These are phyloP conservation scores for Cotoneaster glaucophyllus DNA, from an alignment of 306 rosid species.

Conservation along the genomic window DNA sequence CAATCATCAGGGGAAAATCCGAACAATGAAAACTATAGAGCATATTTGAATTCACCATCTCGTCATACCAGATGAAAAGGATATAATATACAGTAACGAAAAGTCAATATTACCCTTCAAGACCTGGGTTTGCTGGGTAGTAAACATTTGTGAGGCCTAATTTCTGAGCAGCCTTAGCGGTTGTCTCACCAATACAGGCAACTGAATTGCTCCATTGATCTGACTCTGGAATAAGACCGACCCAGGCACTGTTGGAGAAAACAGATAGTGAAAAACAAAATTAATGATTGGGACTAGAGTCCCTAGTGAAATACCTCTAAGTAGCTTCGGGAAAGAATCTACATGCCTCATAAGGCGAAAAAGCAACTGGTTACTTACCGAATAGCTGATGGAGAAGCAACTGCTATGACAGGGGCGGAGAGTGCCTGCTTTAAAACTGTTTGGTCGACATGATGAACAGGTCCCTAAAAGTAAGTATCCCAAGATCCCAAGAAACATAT, in stretches of 20 bases:
- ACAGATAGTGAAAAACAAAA: neutral
- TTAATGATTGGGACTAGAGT: no score
- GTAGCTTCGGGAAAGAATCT: neutral
- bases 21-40: neutral
- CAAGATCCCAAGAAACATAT: slow-evolving; percentile 16
- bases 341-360: neutral
- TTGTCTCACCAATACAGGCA: slow-evolving; percentile 98
- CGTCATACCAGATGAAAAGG: neutral
- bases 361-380: slow-evolving; percentile 34
- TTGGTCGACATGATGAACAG: slow-evolving; percentile 64
- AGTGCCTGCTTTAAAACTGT: slow-evolving; percentile 61
- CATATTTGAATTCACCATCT: neutral
- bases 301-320: neutral
- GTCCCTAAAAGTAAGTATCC: slow-evolving; percentile 50
- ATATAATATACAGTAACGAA: neutral
- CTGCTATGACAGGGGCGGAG: slow-evolving; percentile 76
- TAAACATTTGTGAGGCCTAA: slow-evolving; percentile 76
- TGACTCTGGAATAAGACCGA: slow-evolving; percentile 48
- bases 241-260: slow-evolving; percentile 73
- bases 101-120: slow-evolving; percentile 69
- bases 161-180: slow-evolving; percentile 68
- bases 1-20: neutral
- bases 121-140: slow-evolving; percentile 73
- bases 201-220: slow-evolving; percentile 58
- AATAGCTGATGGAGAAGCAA: slow-evolving; percentile 92